Evolutionary conservation across 768 basidiomycete genomes (phyloP), one percentile per base, ranked within the genome.

Genomic region (Exidia glandulosa): DNA sequence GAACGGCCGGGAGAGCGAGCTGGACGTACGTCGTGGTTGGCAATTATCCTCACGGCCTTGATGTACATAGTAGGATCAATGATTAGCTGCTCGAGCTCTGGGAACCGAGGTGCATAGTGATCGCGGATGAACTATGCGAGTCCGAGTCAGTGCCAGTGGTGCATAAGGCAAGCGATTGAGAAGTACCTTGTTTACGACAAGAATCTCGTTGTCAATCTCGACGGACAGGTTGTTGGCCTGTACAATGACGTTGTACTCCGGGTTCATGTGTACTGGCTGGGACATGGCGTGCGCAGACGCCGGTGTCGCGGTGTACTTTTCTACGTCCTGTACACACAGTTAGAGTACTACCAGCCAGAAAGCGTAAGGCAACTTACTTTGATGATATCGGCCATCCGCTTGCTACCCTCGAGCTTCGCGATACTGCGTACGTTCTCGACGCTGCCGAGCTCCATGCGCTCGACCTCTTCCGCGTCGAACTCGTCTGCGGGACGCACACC

Each of bases 161-260:
- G 33, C 45, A 41, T 10, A 50, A 13, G 1, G 19, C 57, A 63
- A 16, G n/a, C 57, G 30, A 41, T 52, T 33, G 50, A 59, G 16
- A 33, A 30, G 37, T 66, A 81, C 93, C 80, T 99, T 99, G 76
- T 99, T 92, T 0, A 99, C 94, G 32, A 99, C 79, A 34, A 99
- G 78, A 59, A 97, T 91, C 72, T 99, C 96, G 66, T 99, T 99
- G 74, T 99, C 96, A 4, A 98, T 86, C 67, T 99, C 96, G 47
- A 99, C 96, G 2, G 94, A 92, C 60, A 98, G 77, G 72, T 99
- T 99, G 76, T 99, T 99, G 29, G 96, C 92, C 66, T 93, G 86
- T 3, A 99, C 96, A 66, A 98, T 98, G 62, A 98, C 78, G 63
- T 87, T 84, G 75, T 99, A 99, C 72, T 99, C 96, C 1, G 93